Evolutionary conservation across 2,329 filamentous ascomycete genomes (phyloP), one percentile per base, ranked within the genome.

Genomic region (Fusarium robinianum): DNA sequence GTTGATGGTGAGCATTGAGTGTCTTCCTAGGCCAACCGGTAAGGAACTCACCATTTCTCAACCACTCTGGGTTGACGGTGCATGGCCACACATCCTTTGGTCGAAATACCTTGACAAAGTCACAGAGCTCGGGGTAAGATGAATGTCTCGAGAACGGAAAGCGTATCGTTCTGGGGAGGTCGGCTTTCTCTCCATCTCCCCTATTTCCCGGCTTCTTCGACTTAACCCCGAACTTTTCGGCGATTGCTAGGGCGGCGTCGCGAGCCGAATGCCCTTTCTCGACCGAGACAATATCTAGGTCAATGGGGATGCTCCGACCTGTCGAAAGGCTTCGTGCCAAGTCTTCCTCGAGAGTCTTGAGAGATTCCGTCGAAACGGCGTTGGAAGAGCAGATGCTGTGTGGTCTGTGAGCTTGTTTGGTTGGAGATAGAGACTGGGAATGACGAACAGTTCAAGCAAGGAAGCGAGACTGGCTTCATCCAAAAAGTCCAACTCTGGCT

Each of bases 131-230:
- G 0, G 75, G 72, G 48, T 94, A 92, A 0, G 89, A 95, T 0
- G 92, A 95, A 66, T 97, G 92, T 1, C 92, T 80, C 1, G 92
- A 92, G 62, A 91, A 96, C 0, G 91, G 88, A 55, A 96, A 96
- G 0, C 64, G 70, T 3, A 84, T 79, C 0, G 61, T 60, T 9
- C 57, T 69, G 0, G 76, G 69, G 3, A 79, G 60, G 0, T 2
- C 53, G 19, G 27, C 31, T 22, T n/a, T 55, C 5, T 37, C 34
- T 1, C 10, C 11, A 4, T 12, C 22, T 5, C 21, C 27, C 6
- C 31, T 21, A 2, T 25, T 8, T 3, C 18, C 14, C 5, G 11
- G 12, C 8, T 33, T 35, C 4, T 46, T 48, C 7, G 32, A 12
- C 8, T 9, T 15, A 6, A 39, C 41, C 3, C 14, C 21, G 14